Base-by-base conservation (phyloP, 2,329 filamentous ascomycete species). In the Phialocephala subalpina region DNA sequence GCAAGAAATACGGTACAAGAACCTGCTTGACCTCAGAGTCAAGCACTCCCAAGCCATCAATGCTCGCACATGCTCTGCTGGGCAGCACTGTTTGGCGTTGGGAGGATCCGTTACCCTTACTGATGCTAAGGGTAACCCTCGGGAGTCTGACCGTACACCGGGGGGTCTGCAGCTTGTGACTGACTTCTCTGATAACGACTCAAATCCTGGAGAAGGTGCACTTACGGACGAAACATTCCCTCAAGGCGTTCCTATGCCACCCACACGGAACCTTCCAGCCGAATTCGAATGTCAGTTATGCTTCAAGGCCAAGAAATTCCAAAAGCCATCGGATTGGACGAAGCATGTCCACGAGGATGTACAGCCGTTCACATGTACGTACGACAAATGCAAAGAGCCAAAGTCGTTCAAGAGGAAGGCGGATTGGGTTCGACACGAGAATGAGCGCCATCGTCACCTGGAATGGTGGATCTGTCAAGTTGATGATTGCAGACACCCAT, bases 371-470 rank as follows among this genome's bases (percentile, higher is more conserved):
- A 97, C 93, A 2, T 97, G 94, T 79, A 97, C 94, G 0, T 97
- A 95, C 81, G 88, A 91, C 1, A 85, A 88, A 59, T 97, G 94
- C 76, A 86, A 87, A 9, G 93, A 97, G 57, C 89, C 92, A 20
- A 97, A 97, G 78, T 94, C 93, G 40, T 97, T 97, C 83, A 97
- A 97, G 80, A 88, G 94, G 57, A 97, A 97, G 79, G 94, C 94
- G 16, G 94, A 97, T 76, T 97, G 94, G 94, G 93, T 97, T 25
- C 87, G 94, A 35, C 94, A 97, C 74, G 94, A 97, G 77, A 97
- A 95, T 72, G 94, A 97, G 78, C 89, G 92, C 29, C 94, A 97
- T 76, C 87, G 94, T 27, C 93, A 97, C 69, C 82, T 97, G 2
- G 94, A 97, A 74, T 96, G 92, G 89, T 97, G 94, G 94, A 89